phyloP scores from a whole-genome alignment of 805 yeast species.

The Spathaspora arborariae region DNA sequence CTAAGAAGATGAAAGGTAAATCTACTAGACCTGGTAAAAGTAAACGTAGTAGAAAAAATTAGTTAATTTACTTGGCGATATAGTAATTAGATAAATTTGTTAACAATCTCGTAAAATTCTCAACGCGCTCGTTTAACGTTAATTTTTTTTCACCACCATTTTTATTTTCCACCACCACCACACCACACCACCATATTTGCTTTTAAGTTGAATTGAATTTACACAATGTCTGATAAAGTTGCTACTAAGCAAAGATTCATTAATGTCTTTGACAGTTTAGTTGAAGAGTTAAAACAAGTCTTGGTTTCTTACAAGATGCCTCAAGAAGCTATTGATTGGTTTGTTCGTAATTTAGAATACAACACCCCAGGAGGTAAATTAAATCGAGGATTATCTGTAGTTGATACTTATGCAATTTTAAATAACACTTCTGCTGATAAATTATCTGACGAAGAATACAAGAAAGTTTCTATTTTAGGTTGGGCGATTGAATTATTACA shows the following conservation, averaged over 20 bases:
- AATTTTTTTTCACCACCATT: neutral
- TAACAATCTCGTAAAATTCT: neutral
- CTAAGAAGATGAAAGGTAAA: conserved; percentile 49
- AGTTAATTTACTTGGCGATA: neutral
- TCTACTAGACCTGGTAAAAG: conserved; percentile 40
- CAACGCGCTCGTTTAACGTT: conserved; percentile 3
- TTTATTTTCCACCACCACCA: neutral
- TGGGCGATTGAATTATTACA: conserved; percentile 95
- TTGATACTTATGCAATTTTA: conserved; percentile 84
- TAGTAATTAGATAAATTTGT: neutral
- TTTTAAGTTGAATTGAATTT: neutral
- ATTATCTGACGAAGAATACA: conserved; percentile 65
- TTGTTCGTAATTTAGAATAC: conserved; percentile 64
- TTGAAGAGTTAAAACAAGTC: conserved; percentile 65
- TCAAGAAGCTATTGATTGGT: conserved; percentile 83
- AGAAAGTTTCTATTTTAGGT: conserved; percentile 82
- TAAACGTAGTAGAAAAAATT: conserved; percentile 30
- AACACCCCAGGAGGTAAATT: conserved; percentile 96
- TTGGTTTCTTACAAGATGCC: conserved; percentile 75
- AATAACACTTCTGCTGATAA: conserved; percentile 58
- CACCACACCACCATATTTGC: neutral
- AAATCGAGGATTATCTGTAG: conserved; percentile 93
- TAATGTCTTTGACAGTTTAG: conserved; percentile 70
- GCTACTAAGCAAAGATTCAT: conserved; percentile 54
- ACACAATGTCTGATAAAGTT: conserved; percentile 25